A percentile compares a stretch with the other conserved stretches of the same genome.
phyloP scores from a whole-genome alignment of 768 basidiomycete species.

The Leccinum subgranulosum region DNA sequence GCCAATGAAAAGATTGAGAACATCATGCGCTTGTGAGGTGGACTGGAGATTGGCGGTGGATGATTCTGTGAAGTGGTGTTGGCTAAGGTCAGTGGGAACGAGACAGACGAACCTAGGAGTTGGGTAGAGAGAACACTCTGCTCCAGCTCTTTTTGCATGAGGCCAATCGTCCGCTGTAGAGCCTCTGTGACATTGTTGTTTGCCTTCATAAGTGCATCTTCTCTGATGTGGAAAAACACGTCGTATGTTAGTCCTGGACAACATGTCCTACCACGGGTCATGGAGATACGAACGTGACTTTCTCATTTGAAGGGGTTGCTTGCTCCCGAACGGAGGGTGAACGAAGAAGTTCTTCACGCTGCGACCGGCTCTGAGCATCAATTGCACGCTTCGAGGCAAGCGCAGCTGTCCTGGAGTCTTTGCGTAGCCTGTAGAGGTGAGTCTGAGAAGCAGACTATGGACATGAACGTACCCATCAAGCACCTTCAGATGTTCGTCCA shows the following conservation, averaged over 20 bases:
- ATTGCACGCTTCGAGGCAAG: conserved; percentile 73
- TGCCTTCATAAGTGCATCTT: conserved; percentile 86
- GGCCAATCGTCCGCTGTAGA: conserved; percentile 73
- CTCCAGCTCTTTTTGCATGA: conserved; percentile 93
- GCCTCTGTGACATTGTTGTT: conserved; percentile 87
- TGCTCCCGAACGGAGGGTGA: conserved; percentile 51
- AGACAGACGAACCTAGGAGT: conserved; percentile 60
- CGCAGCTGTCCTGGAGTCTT: conserved; percentile 63
- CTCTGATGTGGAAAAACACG: conserved; percentile 39
- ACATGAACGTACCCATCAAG: conserved; percentile 51
- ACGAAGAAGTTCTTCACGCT: conserved; percentile 66
- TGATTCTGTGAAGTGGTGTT: conserved; percentile 45
- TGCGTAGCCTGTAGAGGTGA: conserved; percentile 45
- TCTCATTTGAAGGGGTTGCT: conserved; percentile 43
- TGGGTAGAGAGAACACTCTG: conserved; percentile 83
- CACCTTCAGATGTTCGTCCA: conserved; percentile 44
- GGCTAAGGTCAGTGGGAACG: background rate
- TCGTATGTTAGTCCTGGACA: background rate
- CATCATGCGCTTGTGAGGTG: conserved; percentile 75
- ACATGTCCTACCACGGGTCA: background rate
- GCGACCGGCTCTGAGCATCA: conserved; percentile 54
- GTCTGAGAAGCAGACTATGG: background rate
- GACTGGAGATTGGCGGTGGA: conserved; percentile 76
- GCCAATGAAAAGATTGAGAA: conserved; percentile 63
- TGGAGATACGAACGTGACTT: conserved; percentile 50